These are phyloP conservation scores for Sporothrix schenckii DNA, from an alignment of 2,329 filamentous ascomycete genomes.

Conservation along the genomic window DNA sequence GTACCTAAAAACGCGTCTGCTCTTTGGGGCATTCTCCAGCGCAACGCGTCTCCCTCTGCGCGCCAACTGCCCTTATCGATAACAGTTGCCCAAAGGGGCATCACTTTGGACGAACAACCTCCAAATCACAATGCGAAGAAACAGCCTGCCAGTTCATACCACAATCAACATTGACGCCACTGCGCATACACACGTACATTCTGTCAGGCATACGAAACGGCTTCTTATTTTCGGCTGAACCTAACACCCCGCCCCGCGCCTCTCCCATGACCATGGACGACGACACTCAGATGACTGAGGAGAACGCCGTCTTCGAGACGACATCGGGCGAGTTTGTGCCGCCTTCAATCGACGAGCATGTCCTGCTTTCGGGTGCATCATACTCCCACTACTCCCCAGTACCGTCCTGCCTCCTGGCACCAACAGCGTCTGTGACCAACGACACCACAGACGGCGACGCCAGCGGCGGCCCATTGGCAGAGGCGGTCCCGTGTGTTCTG, in stretches of 20 bases:
- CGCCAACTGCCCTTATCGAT: slow-evolving; percentile 27
- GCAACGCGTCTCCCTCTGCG: slow-evolving; percentile 22
- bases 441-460: slow-evolving; percentile 29
- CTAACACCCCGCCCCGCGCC: background rate
- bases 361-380: slow-evolving; percentile 65
- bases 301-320: slow-evolving; percentile 43
- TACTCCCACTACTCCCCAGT: slow-evolving; percentile 73
- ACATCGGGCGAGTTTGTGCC: slow-evolving; percentile 59
- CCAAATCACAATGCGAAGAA: background rate
- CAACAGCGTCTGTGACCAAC: slow-evolving; percentile 37
- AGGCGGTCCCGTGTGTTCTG: slow-evolving; percentile 67
- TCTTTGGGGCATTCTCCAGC: slow-evolving; percentile 18
- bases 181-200: background rate
- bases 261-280: slow-evolving; percentile 11
- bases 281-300: slow-evolving; percentile 39
- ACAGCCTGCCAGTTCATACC: background rate
- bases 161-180: no score
- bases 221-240: background rate
- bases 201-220: background rate
- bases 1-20: slow-evolving; percentile 28
- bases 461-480: slow-evolving; percentile 15
- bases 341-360: slow-evolving; percentile 64
- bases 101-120: no score
- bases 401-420: slow-evolving; percentile 61
- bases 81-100: background rate